phyloP scores from a whole-genome alignment of 352 stramenopile species.

The Plasmopara halstedii region DNA sequence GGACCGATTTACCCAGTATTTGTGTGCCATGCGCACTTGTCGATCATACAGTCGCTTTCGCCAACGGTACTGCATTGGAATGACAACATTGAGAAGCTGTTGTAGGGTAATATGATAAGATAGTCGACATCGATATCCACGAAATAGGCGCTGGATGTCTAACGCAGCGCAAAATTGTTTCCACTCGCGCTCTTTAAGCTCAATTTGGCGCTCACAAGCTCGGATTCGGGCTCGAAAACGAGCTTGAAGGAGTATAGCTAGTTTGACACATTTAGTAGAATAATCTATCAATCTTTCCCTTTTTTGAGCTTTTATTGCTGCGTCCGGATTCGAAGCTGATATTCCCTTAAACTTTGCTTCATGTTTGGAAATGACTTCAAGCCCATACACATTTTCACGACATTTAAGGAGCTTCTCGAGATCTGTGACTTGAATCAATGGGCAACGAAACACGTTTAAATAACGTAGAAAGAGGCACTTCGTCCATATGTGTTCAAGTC shows the following conservation, averaged over 20 bases:
- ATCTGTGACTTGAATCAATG: conserved; percentile 20
- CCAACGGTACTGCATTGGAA: conserved; percentile 59
- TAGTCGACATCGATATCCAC: conserved; percentile 33
- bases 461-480: conserved; percentile 37
- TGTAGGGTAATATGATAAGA: conserved; percentile 32
- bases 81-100: conserved; percentile 27
- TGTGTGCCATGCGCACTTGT: conserved; percentile 37
- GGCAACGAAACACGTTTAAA: conserved; percentile 41
- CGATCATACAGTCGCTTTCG: conserved; percentile 36
- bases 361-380: conserved; percentile 51
- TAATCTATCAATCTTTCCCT: conserved; percentile 22
- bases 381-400: conserved; percentile 39
- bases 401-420: conserved; percentile 22
- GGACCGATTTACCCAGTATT: conserved; percentile 52
- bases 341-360: conserved; percentile 35
- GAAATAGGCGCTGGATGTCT: conserved; percentile 52
- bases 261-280: conserved; percentile 11
- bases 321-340: conserved; percentile 26
- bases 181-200: conserved; percentile 28
- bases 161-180: conserved; percentile 40
- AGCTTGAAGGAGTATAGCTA: conserved; percentile 38
- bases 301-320: conserved; percentile 24
- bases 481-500: conserved; percentile 22
- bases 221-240: conserved; percentile 28
- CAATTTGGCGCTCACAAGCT: conserved; percentile 14